Evolutionary conservation across 1,139 yeast species (phyloP).

Genomic region (Suhomyces bribrorum): DNA sequence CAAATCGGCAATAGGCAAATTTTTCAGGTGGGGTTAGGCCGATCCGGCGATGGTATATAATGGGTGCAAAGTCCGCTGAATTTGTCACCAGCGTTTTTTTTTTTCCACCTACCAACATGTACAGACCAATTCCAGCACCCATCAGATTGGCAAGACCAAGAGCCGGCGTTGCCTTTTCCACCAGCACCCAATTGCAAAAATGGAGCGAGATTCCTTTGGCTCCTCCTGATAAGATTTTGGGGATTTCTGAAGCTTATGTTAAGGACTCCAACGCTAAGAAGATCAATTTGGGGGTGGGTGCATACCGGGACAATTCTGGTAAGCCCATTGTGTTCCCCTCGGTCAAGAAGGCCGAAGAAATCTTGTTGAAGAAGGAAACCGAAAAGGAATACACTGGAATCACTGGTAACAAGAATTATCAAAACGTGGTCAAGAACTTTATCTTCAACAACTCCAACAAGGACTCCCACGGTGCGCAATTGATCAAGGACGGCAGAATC

Average conservation of each 20-base stretch:
- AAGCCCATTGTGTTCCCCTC: slow-evolving; percentile 51
- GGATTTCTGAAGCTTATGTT: slow-evolving; percentile 56
- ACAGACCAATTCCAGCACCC: slow-evolving; percentile 10
- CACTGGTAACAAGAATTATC: slow-evolving; percentile 51
- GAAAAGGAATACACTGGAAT: slow-evolving; percentile 63
- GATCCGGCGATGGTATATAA: slow-evolving; percentile 5
- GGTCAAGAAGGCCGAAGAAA: slow-evolving; percentile 48
- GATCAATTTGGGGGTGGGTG: slow-evolving; percentile 54
- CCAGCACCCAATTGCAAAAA: slow-evolving; percentile 22
- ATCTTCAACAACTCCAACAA: slow-evolving; percentile 52
- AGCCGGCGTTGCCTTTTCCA: slow-evolving; percentile 19
- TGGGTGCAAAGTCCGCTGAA: slow-evolving; percentile 2
- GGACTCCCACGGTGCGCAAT: slow-evolving; percentile 49
- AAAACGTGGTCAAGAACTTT: slow-evolving; percentile 49
- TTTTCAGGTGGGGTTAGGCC: slow-evolving; percentile 12
- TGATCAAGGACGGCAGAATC: slow-evolving; percentile 49
- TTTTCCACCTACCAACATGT: slow-evolving; percentile 3
- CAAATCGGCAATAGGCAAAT: slow-evolving; percentile 8
- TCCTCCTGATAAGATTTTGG: slow-evolving; percentile 75
- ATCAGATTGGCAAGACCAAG: slow-evolving; percentile 10
- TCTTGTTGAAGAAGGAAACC: slow-evolving; percentile 41
- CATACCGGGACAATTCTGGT: slow-evolving; percentile 50
- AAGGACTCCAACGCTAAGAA: slow-evolving; percentile 43
- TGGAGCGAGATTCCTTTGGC: slow-evolving; percentile 58
- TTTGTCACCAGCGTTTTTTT: background rate